These are phyloP conservation scores for Hanseniaspora occidentalis DNA, from an alignment of 805 yeast genomes.

Conservation along the genomic window DNA sequence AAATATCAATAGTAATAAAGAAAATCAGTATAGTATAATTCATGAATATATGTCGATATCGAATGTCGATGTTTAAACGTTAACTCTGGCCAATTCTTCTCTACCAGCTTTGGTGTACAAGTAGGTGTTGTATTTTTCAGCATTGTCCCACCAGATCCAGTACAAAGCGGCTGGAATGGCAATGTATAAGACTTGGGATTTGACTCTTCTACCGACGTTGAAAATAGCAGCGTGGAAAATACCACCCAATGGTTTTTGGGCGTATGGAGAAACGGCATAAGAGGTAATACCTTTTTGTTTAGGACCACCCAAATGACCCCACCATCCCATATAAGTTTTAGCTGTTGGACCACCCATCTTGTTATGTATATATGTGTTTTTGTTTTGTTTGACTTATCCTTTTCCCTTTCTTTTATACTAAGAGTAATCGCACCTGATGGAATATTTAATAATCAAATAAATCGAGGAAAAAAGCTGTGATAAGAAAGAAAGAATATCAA, in stretches of 20 bases:
- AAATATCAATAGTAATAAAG: neutral
- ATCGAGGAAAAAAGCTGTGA: no score
- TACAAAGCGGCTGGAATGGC: slow-evolving; percentile 66
- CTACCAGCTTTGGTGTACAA: slow-evolving; percentile 97
- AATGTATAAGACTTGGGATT: slow-evolving; percentile 69
- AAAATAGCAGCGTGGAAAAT: slow-evolving; percentile 73
- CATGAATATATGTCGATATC: neutral
- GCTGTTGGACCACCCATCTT: slow-evolving; percentile 65
- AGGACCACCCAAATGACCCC: slow-evolving; percentile 88
- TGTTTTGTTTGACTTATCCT: slow-evolving; percentile 6
- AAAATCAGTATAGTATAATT: neutral
- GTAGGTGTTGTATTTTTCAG: slow-evolving; percentile 84
- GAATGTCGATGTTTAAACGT: slow-evolving; percentile 17
- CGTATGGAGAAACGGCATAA: slow-evolving; percentile 87
- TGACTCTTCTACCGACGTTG: slow-evolving; percentile 91
- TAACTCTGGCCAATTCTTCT: slow-evolving; percentile 71
- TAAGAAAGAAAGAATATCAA: no score
- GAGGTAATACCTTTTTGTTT: slow-evolving; percentile 75
- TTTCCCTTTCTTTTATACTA: neutral
- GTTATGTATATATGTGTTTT: slow-evolving; percentile 7
- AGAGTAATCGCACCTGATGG: no score
- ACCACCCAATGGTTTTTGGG: slow-evolving; percentile 86
- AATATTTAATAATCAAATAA: no score
- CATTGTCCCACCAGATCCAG: slow-evolving; percentile 78
- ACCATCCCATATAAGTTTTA: slow-evolving; percentile 88